These are phyloP conservation scores for Claviceps fusiformis DNA, from an alignment of 2,329 filamentous ascomycete genomes.

Conservation along the genomic window DNA sequence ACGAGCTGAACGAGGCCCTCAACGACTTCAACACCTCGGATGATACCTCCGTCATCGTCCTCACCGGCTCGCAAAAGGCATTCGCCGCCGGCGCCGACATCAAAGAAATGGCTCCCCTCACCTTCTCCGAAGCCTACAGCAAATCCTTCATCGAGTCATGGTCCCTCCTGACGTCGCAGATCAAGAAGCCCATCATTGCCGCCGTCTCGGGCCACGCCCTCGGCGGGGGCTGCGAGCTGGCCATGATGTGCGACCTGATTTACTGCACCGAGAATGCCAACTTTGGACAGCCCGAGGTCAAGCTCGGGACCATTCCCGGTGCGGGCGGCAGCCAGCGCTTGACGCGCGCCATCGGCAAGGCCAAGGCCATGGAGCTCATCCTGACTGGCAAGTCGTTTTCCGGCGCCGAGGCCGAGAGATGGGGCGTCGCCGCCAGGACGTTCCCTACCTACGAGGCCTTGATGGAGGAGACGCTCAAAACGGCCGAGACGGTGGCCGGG, in stretches of 20 bases:
- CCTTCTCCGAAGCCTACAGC: constrained; percentile 77
- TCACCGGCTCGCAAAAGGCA: constrained; percentile 80
- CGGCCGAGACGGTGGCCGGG: constrained; percentile 77
- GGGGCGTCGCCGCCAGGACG: constrained; percentile 76
- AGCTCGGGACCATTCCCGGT: constrained; percentile 82
- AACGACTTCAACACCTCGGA: constrained; percentile 54
- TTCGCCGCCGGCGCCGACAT: constrained; percentile 97
- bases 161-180: constrained; percentile 68
- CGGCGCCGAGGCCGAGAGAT: constrained; percentile 72
- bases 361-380: constrained; percentile 81
- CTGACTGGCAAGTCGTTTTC: constrained; percentile 74
- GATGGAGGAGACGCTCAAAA: constrained; percentile 66
- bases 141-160: constrained; percentile 90
- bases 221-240: constrained; percentile 89
- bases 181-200: constrained; percentile 90
- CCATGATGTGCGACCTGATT: constrained; percentile 93
- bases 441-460: constrained; percentile 72
- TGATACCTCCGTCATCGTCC: constrained; percentile 60
- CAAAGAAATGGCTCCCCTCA: constrained; percentile 94
- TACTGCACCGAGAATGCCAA: constrained; percentile 79
- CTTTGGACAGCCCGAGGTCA: constrained; percentile 96
- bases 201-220: constrained; percentile 92
- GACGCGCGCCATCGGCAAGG: constrained; percentile 71
- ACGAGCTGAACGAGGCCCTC: constrained; percentile 74
- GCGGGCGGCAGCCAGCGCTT: constrained; percentile 84